Evolutionary conservation across 2,329 filamentous ascomycete species (phyloP), one percentile per base, ranked within the genome.

Genomic region (Endoconidiophora laricicola): DNA sequence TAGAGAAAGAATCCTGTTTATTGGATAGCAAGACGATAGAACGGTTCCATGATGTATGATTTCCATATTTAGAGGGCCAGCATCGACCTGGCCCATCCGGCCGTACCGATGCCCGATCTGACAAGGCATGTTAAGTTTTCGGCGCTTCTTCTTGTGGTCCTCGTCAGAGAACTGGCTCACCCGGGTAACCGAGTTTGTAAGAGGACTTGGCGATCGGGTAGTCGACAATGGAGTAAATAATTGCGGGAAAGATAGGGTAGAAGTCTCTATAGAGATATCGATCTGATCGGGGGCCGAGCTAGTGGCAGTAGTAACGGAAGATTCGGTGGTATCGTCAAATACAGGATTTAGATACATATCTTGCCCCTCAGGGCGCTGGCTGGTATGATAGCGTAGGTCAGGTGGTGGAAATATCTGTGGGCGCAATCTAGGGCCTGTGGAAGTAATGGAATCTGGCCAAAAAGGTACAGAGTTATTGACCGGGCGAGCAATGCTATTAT

Each of bases 11-110:
- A 95, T 80, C 61, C 94, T 94, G 57, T 88, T 84, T 18, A 81
- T 78, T 10, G 74, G 74, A 55, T 85, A 84, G 9, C 70, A 66
- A 49, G 69, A 66, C 60, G 87, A 95, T 68, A 81, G 91, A 45
- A 85, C 74, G 24, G 23, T 20, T 9, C 42, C 42, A 36, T 40
- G 33, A 20, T 40, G 48, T 10, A 49, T 40, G 55, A 95, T 79
- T 61, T 94, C 84, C 84, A 95, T 86, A 54, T 74, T 81, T 58
- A 95, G 67, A 55, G 76, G 73, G 3, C 87, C 88, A 0, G 86
- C 76, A 54, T 91, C 83, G 14, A 94, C 83, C 64, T 94, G 88
- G 16, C 88, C 90, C 62, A 82, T 86, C 58, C 79, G 80, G 20
- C 88, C 90, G 62, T 95, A 96, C 55, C 76, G 80, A 60, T 88